Conservation (phyloP, 306 rosid species). For the Leucaena leucocephala region DNA sequence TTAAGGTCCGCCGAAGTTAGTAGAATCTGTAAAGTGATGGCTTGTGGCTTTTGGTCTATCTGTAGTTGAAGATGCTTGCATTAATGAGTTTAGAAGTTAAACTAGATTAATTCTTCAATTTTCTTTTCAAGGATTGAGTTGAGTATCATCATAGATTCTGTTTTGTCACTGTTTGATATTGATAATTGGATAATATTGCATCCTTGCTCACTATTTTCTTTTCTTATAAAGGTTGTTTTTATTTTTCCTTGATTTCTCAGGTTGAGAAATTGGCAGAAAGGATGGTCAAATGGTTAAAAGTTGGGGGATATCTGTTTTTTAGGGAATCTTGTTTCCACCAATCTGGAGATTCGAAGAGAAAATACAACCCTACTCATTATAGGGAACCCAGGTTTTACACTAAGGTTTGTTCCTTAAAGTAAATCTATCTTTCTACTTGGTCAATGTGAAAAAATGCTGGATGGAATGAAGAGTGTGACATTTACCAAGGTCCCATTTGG, state of each 20-base stretch:
- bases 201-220: slow-evolving; percentile 4
- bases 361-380: slow-evolving; percentile 94
- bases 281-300: slow-evolving; percentile 90
- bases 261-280: slow-evolving; percentile 70
- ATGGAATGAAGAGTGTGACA: slow-evolving; percentile 14
- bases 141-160: slow-evolving; percentile 12
- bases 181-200: slow-evolving; percentile 13
- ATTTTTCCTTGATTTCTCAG: slow-evolving; percentile 42
- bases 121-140: neutral
- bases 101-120: slow-evolving; percentile 3
- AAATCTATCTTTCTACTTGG: neutral
- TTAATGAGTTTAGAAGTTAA: slow-evolving; percentile 5
- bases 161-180: slow-evolving; percentile 2
- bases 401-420: slow-evolving; percentile 59
- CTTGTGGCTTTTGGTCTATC: slow-evolving; percentile 4
- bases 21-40: slow-evolving; percentile 6
- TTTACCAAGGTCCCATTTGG: slow-evolving; percentile 17
- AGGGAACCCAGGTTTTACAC: slow-evolving; percentile 93
- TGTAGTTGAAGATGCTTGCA: neutral
- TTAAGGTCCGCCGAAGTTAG: slow-evolving; percentile 8
- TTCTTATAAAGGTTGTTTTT: neutral
- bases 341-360: slow-evolving; percentile 94
- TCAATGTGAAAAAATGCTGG: slow-evolving; percentile 8
- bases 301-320: slow-evolving; percentile 82
- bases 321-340: slow-evolving; percentile 98